A percentile compares a stretch with the other conserved stretches of the same genome.
phyloP scores from a whole-genome alignment of 345 rosid species.

The Corymbia maculata region DNA sequence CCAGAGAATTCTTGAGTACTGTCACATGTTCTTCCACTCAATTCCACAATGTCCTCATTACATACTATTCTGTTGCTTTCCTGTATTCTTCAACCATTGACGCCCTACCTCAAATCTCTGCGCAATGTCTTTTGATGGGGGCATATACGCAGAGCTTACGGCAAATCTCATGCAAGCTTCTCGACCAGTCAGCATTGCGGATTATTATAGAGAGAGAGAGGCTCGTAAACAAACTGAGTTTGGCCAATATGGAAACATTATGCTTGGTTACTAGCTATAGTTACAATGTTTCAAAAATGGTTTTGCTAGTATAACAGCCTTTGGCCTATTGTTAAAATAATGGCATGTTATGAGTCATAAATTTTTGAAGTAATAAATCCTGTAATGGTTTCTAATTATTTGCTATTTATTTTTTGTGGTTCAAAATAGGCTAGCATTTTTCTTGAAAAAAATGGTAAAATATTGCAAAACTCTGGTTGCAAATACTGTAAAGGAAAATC shows the following conservation, averaged over 20 bases:
- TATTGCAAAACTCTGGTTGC: background rate
- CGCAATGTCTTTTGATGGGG: background rate
- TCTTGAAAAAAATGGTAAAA: background rate
- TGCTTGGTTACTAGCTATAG: background rate
- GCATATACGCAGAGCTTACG: background rate
- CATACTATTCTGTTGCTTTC: rapidly evolving
- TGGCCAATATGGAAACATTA: background rate
- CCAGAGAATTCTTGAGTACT: too few relatives aligned
- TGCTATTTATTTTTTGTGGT: too few relatives aligned
- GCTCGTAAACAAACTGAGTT: background rate
- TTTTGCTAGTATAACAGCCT: too few relatives aligned
- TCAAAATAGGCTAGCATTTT: too few relatives aligned
- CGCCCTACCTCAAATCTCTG: background rate
- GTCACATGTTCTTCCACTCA: background rate
- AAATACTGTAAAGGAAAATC: background rate
- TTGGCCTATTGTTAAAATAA: too few relatives aligned
- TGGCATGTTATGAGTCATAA: too few relatives aligned
- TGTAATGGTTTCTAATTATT: too few relatives aligned
- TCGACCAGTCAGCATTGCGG: background rate
- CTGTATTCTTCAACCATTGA: background rate
- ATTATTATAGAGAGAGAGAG: background rate
- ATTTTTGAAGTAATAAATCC: too few relatives aligned
- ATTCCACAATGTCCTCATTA: rapidly evolving
- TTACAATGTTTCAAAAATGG: background rate
- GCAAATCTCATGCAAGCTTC: background rate